A percentile compares a stretch with the other conserved stretches of the same genome.
phyloP scores from a whole-genome alignment of 805 yeast genomes.

The Kodamaea kakaduensis region DNA sequence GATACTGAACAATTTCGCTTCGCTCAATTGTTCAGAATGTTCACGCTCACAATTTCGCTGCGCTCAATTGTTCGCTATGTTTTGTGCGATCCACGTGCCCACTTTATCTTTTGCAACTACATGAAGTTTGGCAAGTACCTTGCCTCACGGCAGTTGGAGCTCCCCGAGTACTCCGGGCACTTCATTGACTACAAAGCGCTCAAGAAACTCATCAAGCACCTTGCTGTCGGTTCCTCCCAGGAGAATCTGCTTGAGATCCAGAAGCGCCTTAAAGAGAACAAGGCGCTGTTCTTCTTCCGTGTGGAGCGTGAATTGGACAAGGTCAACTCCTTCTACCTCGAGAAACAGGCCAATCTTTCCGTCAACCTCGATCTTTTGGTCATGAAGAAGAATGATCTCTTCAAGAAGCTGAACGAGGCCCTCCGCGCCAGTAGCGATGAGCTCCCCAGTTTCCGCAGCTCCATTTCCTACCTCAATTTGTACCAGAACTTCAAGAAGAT shows the following conservation, averaged over 20 bases:
- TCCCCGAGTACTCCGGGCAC: conserved; percentile 91
- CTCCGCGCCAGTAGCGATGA: conserved; percentile 4
- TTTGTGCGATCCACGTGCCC: too few species aligned
- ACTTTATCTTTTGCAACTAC: background rate
- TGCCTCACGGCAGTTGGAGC: conserved; percentile 89
- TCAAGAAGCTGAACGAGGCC: conserved; percentile 21
- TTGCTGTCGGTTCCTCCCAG: conserved; percentile 41
- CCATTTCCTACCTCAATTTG: conserved; percentile 75
- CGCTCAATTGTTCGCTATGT: too few species aligned
- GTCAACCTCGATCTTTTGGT: conserved; percentile 72
- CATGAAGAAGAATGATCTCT: conserved; percentile 60
- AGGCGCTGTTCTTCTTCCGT: conserved; percentile 83
- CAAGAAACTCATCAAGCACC: conserved; percentile 83
- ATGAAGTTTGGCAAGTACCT: conserved; percentile 94
- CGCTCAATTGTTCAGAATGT: too few species aligned
- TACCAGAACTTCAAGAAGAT: conserved; percentile 88
- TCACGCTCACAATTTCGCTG: too few species aligned
- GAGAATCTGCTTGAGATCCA: conserved; percentile 31
- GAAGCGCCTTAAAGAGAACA: conserved; percentile 72
- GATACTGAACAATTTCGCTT: too few species aligned
- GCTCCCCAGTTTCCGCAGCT: conserved; percentile 46
- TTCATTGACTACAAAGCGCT: conserved; percentile 93
- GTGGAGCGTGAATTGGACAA: conserved; percentile 93
- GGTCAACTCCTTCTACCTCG: conserved; percentile 87
- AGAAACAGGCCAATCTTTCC: conserved; percentile 84